phyloP scores from a whole-genome alignment of 768 basidiomycete genomes.

The Dacryopinax spathularia region DNA sequence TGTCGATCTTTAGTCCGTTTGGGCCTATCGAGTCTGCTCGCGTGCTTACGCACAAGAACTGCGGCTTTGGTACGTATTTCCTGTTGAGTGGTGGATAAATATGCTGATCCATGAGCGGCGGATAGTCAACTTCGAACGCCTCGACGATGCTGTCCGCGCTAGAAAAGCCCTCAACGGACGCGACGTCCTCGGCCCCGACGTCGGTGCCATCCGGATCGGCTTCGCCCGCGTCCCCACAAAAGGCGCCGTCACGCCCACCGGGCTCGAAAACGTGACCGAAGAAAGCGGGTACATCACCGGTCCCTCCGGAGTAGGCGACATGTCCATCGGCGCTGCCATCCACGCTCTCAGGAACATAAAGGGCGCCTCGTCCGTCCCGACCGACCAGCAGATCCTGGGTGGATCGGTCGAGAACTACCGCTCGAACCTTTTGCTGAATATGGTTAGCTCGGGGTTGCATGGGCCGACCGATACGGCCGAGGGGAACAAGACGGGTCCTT shows the following conservation, averaged over 20 bases:
- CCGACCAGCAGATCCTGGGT: constrained; percentile 84
- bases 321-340: constrained; percentile 78
- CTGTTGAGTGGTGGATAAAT: neutral
- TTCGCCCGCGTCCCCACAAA: constrained; percentile 95
- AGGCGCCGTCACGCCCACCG: constrained; percentile 47
- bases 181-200: constrained; percentile 89
- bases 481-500: constrained; percentile 35
- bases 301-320: constrained; percentile 68
- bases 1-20: constrained; percentile 93
- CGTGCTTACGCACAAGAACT: constrained; percentile 93
- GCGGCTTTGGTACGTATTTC: constrained; percentile 60
- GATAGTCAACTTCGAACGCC: constrained; percentile 90
- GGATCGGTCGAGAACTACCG: constrained; percentile 91
- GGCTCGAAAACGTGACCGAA: constrained; percentile 25
- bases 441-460: constrained; percentile 67
- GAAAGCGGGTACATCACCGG: constrained; percentile 36
- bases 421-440: constrained; percentile 75
- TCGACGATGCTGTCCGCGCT: constrained; percentile 92
- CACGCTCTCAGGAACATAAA: constrained; percentile 75
- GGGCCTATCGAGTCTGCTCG: constrained; percentile 95
- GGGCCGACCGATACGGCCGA: constrained; percentile 39
- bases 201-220: constrained; percentile 91
- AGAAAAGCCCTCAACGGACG: constrained; percentile 90
- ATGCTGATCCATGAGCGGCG: neutral
- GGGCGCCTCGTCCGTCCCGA: constrained; percentile 82